Conservation (phyloP, 441 rosid species). For the Populus tomentosa region DNA sequence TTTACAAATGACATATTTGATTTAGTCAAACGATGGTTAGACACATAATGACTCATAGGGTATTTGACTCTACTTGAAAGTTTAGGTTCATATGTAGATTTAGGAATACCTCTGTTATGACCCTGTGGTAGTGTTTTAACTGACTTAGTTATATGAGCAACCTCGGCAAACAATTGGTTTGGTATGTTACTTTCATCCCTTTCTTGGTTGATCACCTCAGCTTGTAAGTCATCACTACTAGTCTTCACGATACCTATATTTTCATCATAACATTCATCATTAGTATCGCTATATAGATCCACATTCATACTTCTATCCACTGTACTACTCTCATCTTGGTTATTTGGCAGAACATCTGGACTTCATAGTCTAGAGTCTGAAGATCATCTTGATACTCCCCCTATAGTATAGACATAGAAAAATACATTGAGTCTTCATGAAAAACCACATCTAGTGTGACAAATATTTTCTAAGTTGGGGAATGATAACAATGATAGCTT, state of each 20-base stretch:
- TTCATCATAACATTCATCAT: too few species aligned
- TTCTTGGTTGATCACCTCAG: background rate
- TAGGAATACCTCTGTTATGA: slow-evolving; percentile 8
- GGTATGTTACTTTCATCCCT: background rate
- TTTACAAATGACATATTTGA: background rate
- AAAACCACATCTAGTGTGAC: background rate
- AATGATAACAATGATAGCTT: background rate
- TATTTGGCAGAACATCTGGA: too few species aligned
- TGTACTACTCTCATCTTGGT: too few species aligned
- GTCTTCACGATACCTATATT: background rate
- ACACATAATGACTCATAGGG: slow-evolving; percentile 8
- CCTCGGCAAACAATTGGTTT: background rate
- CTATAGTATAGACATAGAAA: background rate
- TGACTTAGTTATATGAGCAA: background rate
- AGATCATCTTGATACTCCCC: too few species aligned
- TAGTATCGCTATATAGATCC: too few species aligned
- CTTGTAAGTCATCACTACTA: background rate
- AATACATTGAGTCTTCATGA: slow-evolving; percentile 4
- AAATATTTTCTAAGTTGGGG: background rate
- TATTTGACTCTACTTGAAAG: background rate
- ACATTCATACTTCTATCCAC: too few species aligned
- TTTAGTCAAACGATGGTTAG: background rate
- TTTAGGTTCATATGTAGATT: slow-evolving; percentile 11
- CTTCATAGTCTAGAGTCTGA: too few species aligned
- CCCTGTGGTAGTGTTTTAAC: background rate